Evolutionary conservation across 352 stramenopile species (phyloP), one percentile per base, ranked within the genome.

Genomic region (Halophytophthora polymorphica): DNA sequence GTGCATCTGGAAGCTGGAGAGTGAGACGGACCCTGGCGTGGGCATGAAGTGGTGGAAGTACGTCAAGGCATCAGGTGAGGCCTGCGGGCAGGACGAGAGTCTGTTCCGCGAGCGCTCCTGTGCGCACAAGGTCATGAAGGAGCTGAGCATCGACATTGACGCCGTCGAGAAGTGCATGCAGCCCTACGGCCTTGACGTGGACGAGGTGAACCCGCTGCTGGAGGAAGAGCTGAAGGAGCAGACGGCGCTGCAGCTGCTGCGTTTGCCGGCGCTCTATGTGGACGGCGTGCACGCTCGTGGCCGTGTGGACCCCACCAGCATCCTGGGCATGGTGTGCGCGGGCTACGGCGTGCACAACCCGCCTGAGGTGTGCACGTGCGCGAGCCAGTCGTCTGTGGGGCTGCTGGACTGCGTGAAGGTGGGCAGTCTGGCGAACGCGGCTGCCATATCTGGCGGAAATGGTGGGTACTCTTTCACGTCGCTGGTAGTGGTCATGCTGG

Each of bases 21-120:
- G 69, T 23, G 67, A 86, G 49, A 70, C 77, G 19, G 76, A 91
- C 17, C 69, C 64, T 8, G 95, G 94, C 46, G 73, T 98, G 23
- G 95, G 93, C 10, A 51, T 81, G 19, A 81, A 86, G 60, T 98
- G 92, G 91, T 98, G 93, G 93, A 85, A 97, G 53, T 98, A 98
- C 58, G 79, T 98, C 6, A 83, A 89, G 51, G 87, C 96, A 43
- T 98, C 96, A 65, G 77, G 86, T 6, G 66, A 78, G 39, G 73
- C 86, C 25, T 98, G 94, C 56, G 79, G 91, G 17, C 65, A 90
- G 57, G 70, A 91, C 45, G 82, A 93, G 42, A 79, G 77, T 33
- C 71, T 80, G 12, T 97, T 97, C 60, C 86, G 92, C 36, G 84
- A 96, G 54, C 72, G 80, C 49, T 71, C 66, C 31, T 98, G 95